phyloP scores from a whole-genome alignment of 306 rosid species.

The Prunus kanzakura region DNA sequence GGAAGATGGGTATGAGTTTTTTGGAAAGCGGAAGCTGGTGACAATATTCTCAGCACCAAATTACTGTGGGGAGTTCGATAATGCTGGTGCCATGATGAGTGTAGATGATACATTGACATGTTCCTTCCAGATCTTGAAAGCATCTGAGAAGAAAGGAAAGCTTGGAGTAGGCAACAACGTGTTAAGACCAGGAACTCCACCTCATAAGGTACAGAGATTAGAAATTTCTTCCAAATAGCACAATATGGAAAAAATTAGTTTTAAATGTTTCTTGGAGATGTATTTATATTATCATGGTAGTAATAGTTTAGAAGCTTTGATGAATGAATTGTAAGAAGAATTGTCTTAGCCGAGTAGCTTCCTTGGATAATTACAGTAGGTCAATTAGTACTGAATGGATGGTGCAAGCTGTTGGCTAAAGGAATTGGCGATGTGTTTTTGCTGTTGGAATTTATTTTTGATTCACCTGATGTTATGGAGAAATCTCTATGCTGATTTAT shows the following conservation, averaged over 20 bases:
- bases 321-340: not conserved
- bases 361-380: not conserved
- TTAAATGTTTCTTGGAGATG: not conserved
- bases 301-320: not conserved
- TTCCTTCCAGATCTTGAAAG: slow-evolving; percentile 57
- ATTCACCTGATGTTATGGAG: not conserved
- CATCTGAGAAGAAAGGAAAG: slow-evolving; percentile 55
- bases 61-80: slow-evolving; percentile 52
- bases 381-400: not conserved
- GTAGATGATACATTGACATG: slow-evolving; percentile 63
- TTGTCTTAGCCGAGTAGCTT: not conserved
- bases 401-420: not conserved
- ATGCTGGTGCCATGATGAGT: slow-evolving; percentile 69
- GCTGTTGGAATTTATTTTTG: not conserved
- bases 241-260: not conserved
- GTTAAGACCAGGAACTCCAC: slow-evolving; percentile 53
- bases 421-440: not conserved
- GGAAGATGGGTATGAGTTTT: slow-evolving; percentile 63
- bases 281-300: not conserved
- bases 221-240: not conserved
- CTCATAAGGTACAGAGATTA: slow-evolving; percentile 39
- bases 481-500: not conserved
- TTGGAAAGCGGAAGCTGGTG: slow-evolving; percentile 56
- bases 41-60: slow-evolving; percentile 56
- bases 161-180: slow-evolving; percentile 32